Evolutionary conservation across 164 flowering plant genomes (phyloP).

Genomic region (Houttuynia cordata): DNA sequence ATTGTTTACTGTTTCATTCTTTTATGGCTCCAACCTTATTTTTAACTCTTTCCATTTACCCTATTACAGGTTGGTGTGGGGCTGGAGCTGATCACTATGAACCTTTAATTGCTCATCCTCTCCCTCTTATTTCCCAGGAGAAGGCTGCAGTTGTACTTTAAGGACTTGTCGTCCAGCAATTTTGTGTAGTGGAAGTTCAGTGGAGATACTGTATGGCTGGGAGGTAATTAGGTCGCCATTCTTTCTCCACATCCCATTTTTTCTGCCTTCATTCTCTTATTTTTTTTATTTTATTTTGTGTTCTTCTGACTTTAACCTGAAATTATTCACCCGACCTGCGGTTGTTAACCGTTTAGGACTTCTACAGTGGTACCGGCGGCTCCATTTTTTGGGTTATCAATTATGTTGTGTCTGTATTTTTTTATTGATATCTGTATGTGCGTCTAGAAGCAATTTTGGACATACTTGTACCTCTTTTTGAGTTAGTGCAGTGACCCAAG

Average conservation of each 20-base stretch:
- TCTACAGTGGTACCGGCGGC: constrained; percentile 14
- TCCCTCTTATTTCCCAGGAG: constrained; percentile 39
- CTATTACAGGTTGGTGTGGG: constrained; percentile 78
- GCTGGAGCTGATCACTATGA: constrained; percentile 98
- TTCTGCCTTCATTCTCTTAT: not conserved
- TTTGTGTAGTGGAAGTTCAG: constrained; percentile 29
- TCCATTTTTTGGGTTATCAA: constrained; percentile 9
- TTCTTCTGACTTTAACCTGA: constrained; percentile 13
- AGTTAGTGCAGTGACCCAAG: no score
- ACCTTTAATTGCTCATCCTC: constrained; percentile 71
- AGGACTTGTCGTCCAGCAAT: constrained; percentile 20
- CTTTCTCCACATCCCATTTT: constrained; percentile 5
- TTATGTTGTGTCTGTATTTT: constrained; percentile 6
- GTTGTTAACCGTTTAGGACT: constrained; percentile 14
- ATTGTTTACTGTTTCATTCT: not conserved
- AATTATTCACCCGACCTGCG: constrained; percentile 18
- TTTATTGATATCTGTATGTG: constrained; percentile 4
- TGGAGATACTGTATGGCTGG: constrained; percentile 13
- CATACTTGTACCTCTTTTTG: not conserved
- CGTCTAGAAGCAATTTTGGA: constrained; percentile 6
- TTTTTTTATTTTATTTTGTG: constrained; percentile 13
- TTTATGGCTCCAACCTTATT: not conserved
- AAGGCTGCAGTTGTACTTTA: constrained; percentile 77
- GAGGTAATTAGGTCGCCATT: constrained; percentile 18
- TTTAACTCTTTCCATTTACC: not conserved